These are phyloP conservation scores for Lenwebbia sp. DNA, from an alignment of 345 rosid species.

Conservation along the genomic window DNA sequence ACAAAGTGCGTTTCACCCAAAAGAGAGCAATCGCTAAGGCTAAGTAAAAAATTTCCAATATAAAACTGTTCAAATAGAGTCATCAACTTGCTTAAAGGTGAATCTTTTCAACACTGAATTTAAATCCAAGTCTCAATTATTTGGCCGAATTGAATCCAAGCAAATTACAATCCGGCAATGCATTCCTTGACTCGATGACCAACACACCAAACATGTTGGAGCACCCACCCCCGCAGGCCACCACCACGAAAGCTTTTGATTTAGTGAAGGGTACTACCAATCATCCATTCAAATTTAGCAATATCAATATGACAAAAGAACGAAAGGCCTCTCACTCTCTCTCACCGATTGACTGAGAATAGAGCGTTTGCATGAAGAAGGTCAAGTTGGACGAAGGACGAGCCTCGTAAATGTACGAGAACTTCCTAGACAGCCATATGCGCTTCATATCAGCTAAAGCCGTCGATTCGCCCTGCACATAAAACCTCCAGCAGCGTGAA, in stretches of 20 bases:
- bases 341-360: constrained; percentile 10
- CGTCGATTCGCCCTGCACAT: background rate
- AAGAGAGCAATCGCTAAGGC: background rate
- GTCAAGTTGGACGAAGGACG: constrained; percentile 6
- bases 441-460: constrained; percentile 4
- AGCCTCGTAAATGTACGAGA: constrained; percentile 12
- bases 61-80: background rate
- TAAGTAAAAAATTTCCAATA: background rate
- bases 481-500: background rate
- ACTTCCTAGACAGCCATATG: constrained; percentile 10
- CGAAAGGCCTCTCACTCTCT: background rate
- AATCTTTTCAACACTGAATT: background rate
- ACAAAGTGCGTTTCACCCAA: background rate
- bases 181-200: background rate
- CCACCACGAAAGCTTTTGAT: background rate
- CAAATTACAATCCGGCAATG: background rate
- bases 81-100: background rate
- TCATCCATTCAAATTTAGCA: background rate
- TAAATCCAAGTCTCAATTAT: background rate
- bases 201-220: background rate
- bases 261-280: background rate
- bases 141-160: background rate
- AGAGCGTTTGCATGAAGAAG: constrained; percentile 13
- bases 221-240: background rate
- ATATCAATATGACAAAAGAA: background rate